These are phyloP conservation scores for Thymus mandschuricus DNA, from an alignment of 257 asterid genomes.

Conservation along the genomic window DNA sequence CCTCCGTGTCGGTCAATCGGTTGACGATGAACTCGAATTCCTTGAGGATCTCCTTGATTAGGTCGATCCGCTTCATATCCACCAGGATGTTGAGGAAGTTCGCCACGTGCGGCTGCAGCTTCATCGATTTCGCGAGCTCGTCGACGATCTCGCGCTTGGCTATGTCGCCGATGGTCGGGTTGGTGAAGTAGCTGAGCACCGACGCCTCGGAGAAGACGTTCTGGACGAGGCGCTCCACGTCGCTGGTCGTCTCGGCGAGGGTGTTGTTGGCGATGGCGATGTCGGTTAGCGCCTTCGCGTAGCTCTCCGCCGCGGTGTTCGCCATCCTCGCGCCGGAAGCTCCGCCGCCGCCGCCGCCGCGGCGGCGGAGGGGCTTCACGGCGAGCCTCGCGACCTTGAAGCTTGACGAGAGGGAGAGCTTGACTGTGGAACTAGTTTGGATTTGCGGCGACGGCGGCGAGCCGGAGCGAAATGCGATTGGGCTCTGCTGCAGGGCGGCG, in stretches of 20 bases:
- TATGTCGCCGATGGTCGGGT: conserved; percentile 14
- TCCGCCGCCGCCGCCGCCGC: conserved; percentile 30
- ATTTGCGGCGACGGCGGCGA: conserved; percentile 26
- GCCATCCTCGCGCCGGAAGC: conserved; percentile 33
- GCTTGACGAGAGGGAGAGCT: conserved; percentile 26
- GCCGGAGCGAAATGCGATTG: conserved; percentile 29
- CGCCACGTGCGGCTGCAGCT: conserved; percentile 68
- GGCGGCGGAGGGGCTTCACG: conserved; percentile 22
- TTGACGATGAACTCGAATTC: conserved; percentile 70
- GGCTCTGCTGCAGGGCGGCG: conserved; percentile 30
- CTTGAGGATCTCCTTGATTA: conserved; percentile 59
- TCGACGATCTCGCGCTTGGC: conserved; percentile 19
- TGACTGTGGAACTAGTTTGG: conserved; percentile 8
- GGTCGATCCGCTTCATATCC: conserved; percentile 70
- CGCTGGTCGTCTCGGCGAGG: conserved; percentile 10
- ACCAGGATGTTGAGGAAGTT: conserved; percentile 72
- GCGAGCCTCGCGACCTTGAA: conserved; percentile 19
- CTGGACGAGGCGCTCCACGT: conserved; percentile 25
- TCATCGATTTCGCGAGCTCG: conserved; percentile 23
- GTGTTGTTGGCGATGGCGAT: conserved; percentile 20
- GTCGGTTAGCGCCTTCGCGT: conserved; percentile 26
- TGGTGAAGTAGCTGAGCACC: conserved; percentile 18
- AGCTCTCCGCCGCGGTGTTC: conserved; percentile 29
- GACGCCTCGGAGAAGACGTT: conserved; percentile 17
- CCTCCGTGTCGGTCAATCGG: conserved; percentile 58